phyloP scores from a whole-genome alignment of 75 land plant species.

The Selaginella moellendorffii region DNA sequence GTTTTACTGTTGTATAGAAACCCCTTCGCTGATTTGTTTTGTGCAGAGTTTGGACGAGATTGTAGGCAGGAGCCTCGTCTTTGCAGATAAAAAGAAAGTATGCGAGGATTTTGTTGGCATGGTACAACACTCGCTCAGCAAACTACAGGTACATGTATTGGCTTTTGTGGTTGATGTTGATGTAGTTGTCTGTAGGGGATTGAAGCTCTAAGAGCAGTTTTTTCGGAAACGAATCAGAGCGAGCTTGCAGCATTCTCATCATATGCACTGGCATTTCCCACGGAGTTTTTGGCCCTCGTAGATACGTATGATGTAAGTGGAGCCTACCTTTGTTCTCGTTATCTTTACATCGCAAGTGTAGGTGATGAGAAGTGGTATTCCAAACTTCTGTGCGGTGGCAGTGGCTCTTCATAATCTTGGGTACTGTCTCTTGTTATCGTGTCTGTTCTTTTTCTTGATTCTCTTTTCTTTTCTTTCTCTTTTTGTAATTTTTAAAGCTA shows the following conservation, averaged over 20 bases:
- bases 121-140: conserved; percentile 1
- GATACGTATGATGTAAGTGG: conserved; percentile 7
- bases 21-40: neutral
- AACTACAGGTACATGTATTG: neutral
- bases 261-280: conserved; percentile 8
- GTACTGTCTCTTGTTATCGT: neutral
- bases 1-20: neutral
- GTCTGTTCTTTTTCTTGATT: neutral
- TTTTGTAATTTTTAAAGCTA: neutral
- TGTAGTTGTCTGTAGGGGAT: neutral
- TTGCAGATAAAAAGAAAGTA: neutral
- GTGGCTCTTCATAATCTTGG: neutral
- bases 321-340: too few relatives aligned
- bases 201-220: neutral
- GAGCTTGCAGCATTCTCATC: conserved; percentile 10
- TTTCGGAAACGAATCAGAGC: conserved; percentile 8
- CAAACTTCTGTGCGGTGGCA: conserved; percentile 6
- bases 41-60: conserved; percentile 7
- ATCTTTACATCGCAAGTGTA: neutral
- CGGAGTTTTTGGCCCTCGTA: conserved; percentile 5
- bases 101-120: conserved; percentile 4
- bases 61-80: neutral
- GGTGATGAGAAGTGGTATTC: conserved; percentile 5
- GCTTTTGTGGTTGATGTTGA: neutral
- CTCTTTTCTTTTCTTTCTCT: neutral